These are phyloP conservation scores for Panellus pusillus DNA, from an alignment of 768 basidiomycete genomes.

Conservation along the genomic window DNA sequence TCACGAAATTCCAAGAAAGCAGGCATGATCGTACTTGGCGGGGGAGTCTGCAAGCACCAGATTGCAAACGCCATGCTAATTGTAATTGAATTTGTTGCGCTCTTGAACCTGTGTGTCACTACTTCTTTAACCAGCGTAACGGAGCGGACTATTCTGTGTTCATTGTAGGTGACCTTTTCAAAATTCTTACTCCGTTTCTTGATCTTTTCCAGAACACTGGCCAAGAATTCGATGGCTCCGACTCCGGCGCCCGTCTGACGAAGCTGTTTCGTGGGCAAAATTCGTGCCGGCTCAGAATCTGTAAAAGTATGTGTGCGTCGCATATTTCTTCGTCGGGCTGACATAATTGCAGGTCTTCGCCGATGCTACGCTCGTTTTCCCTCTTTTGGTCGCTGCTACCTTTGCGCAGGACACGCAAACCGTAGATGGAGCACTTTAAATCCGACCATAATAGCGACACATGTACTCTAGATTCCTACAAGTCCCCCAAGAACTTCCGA, in stretches of 20 bases:
- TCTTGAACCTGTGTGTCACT: conserved; percentile 7
- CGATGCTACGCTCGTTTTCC: conserved; percentile 97
- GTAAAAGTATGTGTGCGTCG: conserved; percentile 59
- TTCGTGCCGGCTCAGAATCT: conserved; percentile 78
- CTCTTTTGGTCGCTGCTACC: conserved; percentile 91
- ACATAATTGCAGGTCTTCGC: conserved; percentile 64
- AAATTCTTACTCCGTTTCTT: background rate
- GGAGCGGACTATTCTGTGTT: conserved; percentile 97
- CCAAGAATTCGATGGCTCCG: conserved; percentile 98
- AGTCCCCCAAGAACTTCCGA: conserved; percentile 39
- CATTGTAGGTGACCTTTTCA: conserved; percentile 55
- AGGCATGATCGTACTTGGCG: conserved; percentile 97
- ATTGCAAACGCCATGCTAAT: conserved; percentile 99
- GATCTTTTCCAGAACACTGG: conserved; percentile 78
- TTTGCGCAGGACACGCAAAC: conserved; percentile 58
- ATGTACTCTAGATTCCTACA: conserved; percentile 3
- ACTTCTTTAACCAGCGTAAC: conserved; percentile 65
- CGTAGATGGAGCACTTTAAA: background rate
- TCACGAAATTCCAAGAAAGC: conserved; percentile 87
- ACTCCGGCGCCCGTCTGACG: conserved; percentile 95
- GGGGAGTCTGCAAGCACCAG: conserved; percentile 98
- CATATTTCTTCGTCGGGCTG: conserved; percentile 13
- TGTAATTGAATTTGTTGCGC: conserved; percentile 45
- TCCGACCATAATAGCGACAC: background rate
- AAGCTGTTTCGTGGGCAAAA: conserved; percentile 99